phyloP scores from a whole-genome alignment of 1,284 basidiomycete genomes.

The Irpex rosettiformis region DNA sequence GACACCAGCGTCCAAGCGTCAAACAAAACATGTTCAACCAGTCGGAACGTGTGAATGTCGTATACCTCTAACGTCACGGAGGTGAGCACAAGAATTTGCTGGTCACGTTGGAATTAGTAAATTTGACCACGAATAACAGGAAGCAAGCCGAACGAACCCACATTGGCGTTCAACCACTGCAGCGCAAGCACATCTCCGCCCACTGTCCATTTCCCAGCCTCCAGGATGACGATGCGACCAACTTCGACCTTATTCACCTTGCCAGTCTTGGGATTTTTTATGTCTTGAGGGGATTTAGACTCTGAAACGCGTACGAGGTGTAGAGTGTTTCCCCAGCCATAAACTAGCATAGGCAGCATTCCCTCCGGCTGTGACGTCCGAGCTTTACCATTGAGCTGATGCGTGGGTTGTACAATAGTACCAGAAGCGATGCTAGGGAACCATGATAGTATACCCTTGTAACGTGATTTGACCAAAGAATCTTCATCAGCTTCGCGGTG shows the following conservation, averaged over 20 bases:
- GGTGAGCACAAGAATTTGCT: slow-evolving; percentile 69
- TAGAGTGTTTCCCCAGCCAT: slow-evolving; percentile 75
- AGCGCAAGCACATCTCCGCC: slow-evolving; percentile 59
- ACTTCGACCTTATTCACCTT: slow-evolving; percentile 56
- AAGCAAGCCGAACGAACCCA: slow-evolving; percentile 45
- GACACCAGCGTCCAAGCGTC: slow-evolving; percentile 54
- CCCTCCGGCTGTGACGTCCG: slow-evolving; percentile 19
- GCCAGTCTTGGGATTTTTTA: slow-evolving; percentile 54
- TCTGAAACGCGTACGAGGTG: slow-evolving; percentile 68
- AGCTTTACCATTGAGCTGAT: slow-evolving; percentile 28
- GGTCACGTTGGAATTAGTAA: slow-evolving; percentile 14
- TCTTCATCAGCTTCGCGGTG: slow-evolving; percentile 55
- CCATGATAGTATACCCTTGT: slow-evolving; percentile 74
- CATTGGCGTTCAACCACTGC: slow-evolving; percentile 75
- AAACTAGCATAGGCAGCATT: slow-evolving; percentile 67
- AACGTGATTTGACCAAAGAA: slow-evolving; percentile 39
- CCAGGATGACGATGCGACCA: slow-evolving; percentile 60
- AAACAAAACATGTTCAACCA: slow-evolving; percentile 59
- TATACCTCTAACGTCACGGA: slow-evolving; percentile 62
- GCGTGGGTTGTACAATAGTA: slow-evolving; percentile 15
- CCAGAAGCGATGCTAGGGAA: slow-evolving; percentile 52
- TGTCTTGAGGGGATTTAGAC: slow-evolving; percentile 46
- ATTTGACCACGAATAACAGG: slow-evolving; percentile 6
- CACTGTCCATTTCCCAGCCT: slow-evolving; percentile 51
- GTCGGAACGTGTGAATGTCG: slow-evolving; percentile 52